These are phyloP conservation scores for Peribolospora baueri DNA, from an alignment of 768 basidiomycete species.

Conservation along the genomic window DNA sequence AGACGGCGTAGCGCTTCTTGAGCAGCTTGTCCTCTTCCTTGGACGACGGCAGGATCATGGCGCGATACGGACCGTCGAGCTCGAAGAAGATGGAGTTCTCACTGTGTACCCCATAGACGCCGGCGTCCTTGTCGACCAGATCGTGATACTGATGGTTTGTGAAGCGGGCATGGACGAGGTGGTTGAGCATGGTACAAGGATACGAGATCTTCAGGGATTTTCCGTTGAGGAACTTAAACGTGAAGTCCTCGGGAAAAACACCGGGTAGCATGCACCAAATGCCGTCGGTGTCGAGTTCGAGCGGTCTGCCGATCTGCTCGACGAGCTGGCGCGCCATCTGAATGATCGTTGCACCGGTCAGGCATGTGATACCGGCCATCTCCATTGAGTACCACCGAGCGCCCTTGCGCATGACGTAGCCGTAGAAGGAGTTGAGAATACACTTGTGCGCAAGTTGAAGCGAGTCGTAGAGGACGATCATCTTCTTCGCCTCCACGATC, in stretches of 20 bases:
- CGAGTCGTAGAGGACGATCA: slow-evolving; percentile 96
- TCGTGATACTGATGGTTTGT: slow-evolving; percentile 97
- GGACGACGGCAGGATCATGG: slow-evolving; percentile 96
- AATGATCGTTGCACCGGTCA: slow-evolving; percentile 92
- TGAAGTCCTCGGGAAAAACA: slow-evolving; percentile 93
- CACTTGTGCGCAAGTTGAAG: slow-evolving; percentile 98
- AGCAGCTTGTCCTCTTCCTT: slow-evolving; percentile 97
- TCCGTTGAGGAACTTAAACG: slow-evolving; percentile 66
- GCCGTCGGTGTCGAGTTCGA: slow-evolving; percentile 94
- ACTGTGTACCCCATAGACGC: slow-evolving; percentile 59
- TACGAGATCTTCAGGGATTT: slow-evolving; percentile 78
- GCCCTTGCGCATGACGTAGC: slow-evolving; percentile 98
- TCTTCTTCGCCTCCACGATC: slow-evolving; percentile 90
- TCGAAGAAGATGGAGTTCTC: slow-evolving; percentile 99
- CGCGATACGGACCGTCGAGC: slow-evolving; percentile 90
- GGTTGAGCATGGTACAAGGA: slow-evolving; percentile 98
- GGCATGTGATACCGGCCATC: slow-evolving; percentile 97
- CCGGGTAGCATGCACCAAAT: slow-evolving; percentile 99
- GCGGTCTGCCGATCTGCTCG: slow-evolving; percentile 87
- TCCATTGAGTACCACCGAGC: slow-evolving; percentile 99
- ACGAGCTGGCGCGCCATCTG: slow-evolving; percentile 95
- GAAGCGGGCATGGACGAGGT: slow-evolving; percentile 80
- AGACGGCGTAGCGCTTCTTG: slow-evolving; percentile 97
- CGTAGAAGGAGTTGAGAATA: slow-evolving; percentile 98
- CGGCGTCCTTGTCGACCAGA: slow-evolving; percentile 48